Evolutionary conservation across 306 rosid species (phyloP).

Genomic region (Hylodesmum podocarpum): DNA sequence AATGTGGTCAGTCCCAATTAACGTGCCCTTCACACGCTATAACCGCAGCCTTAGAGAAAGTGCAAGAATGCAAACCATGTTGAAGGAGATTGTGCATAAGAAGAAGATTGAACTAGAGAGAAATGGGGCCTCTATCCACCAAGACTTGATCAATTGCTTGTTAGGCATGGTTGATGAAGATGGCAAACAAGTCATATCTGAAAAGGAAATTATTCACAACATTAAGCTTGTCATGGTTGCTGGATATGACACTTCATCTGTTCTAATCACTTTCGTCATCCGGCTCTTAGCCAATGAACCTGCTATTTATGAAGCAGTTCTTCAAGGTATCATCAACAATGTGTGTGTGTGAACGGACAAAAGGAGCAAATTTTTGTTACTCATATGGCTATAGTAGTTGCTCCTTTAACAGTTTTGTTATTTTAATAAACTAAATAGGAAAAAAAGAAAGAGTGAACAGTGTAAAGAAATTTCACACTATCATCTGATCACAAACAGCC

Average conservation of each 20-base stretch:
- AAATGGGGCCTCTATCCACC: conserved; percentile 39
- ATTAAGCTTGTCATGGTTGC: conserved; percentile 62
- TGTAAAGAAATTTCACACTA: background rate
- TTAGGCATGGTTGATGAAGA: conserved; percentile 49
- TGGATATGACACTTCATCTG: conserved; percentile 70
- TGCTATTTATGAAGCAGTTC: conserved; percentile 48
- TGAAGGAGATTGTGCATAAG: conserved; percentile 45
- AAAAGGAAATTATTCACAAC: conserved; percentile 67
- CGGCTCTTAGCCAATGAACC: conserved; percentile 56
- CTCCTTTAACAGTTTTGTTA: background rate
- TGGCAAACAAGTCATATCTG: conserved; percentile 42
- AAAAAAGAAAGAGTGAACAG: background rate
- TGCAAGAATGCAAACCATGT: conserved; percentile 43
- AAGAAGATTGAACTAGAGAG: conserved; percentile 44
- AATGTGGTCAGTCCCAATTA: conserved; percentile 65
- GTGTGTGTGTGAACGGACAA: background rate
- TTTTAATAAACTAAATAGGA: background rate
- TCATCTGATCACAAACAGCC: background rate
- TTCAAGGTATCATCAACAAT: conserved; percentile 54
- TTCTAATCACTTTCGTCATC: conserved; percentile 60
- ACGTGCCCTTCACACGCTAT: conserved; percentile 71
- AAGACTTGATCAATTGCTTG: conserved; percentile 66
- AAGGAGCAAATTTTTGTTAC: background rate
- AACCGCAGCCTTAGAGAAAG: conserved; percentile 61
- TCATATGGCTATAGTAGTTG: background rate